phyloP scores from a whole-genome alignment of 129 eudicot species.

The Arctium lappa region DNA sequence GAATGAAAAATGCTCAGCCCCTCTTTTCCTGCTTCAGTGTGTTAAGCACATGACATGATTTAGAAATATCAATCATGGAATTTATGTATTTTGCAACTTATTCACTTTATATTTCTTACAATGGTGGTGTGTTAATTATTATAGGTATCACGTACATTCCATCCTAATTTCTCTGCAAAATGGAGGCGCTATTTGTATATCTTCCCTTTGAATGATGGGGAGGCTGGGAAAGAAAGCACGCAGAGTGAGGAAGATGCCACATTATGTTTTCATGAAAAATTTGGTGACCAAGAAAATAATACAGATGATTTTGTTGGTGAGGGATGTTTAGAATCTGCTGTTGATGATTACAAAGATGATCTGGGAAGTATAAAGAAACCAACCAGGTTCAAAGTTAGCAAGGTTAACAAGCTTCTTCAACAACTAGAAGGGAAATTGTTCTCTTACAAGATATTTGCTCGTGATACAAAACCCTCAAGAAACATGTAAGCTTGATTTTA shows the following conservation, averaged over 20 bases:
- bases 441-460: conserved; percentile 93
- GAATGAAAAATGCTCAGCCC: neutral
- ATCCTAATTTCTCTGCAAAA: conserved; percentile 93
- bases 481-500: conserved; percentile 54
- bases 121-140: neutral
- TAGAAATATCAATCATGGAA: neutral
- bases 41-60: neutral
- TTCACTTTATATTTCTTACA: neutral
- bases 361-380: conserved; percentile 47
- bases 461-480: conserved; percentile 94
- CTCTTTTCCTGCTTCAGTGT: neutral
- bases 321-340: conserved; percentile 18
- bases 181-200: conserved; percentile 95
- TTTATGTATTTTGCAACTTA: neutral
- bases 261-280: conserved; percentile 1
- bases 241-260: conserved; percentile 17
- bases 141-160: conserved; percentile 88
- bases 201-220: conserved; percentile 64
- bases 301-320: conserved; percentile 6
- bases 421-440: conserved; percentile 82
- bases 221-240: conserved; percentile 17
- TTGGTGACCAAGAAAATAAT: conserved; percentile 13
- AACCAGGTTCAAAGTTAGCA: conserved; percentile 48
- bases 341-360: conserved; percentile 27
- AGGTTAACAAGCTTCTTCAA: conserved; percentile 63